phyloP scores from a whole-genome alignment of 371 early-diverging fungal species.

The Apophysomyces ossiformis region DNA sequence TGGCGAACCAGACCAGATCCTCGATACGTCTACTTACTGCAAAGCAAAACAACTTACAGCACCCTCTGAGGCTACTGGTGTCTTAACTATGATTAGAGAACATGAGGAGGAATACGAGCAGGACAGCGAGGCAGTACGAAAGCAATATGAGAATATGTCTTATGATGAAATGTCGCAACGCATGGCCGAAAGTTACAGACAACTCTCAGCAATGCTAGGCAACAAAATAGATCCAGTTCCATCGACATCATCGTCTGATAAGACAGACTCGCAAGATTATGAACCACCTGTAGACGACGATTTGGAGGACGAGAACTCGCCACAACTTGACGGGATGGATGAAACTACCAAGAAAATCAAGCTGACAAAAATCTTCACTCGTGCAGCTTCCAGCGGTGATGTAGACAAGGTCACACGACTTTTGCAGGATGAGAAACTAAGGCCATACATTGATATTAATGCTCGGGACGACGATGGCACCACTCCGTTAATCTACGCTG shows the following conservation, averaged over 20 bases:
- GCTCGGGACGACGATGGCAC: constrained; percentile 84
- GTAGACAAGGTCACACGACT: constrained; percentile 85
- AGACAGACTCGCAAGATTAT: constrained; percentile 18
- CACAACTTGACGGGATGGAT: constrained; percentile 21
- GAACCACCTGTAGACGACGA: constrained; percentile 20
- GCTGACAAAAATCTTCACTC: constrained; percentile 54
- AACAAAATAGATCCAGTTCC: constrained; percentile 28
- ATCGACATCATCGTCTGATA: constrained; percentile 23
- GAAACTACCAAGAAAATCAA: constrained; percentile 52
- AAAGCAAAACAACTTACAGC: constrained; percentile 12
- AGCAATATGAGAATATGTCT: constrained; percentile 50
- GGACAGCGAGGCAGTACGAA: constrained; percentile 23
- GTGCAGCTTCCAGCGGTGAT: constrained; percentile 85
- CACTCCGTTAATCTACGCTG: constrained; percentile 84
- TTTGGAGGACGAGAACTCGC: constrained; percentile 14
- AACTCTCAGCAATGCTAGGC: constrained; percentile 44
- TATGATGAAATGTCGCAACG: constrained; percentile 46
- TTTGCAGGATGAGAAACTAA: constrained; percentile 54
- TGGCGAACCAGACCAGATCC: constrained; percentile 17
- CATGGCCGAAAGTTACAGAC: constrained; percentile 47
- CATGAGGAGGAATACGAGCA: constrained; percentile 23
- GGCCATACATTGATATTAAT: constrained; percentile 75
- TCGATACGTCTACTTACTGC: constrained; percentile 21
- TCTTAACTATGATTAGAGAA: constrained; percentile 28
- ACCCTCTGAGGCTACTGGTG: constrained; percentile 17